A percentile compares a stretch with the other conserved stretches of the same genome.
phyloP scores from a whole-genome alignment of 306 rosid species.

The Lagenaria siceraria region DNA sequence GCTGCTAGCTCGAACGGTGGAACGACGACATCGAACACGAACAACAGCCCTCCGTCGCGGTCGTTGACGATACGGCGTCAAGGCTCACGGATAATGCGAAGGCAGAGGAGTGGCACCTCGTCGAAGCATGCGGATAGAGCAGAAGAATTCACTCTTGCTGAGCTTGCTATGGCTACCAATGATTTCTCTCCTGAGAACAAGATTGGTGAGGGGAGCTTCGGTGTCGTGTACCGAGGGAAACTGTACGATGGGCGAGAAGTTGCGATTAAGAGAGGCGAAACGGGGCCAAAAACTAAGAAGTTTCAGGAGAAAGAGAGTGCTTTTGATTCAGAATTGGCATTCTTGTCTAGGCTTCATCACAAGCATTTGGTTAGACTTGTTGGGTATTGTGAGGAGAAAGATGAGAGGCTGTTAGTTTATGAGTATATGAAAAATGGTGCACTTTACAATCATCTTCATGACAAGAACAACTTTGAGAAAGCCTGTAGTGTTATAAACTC shows the following conservation, averaged over 20 bases:
- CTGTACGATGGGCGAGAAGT: constrained; percentile 64
- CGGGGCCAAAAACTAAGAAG: constrained; percentile 31
- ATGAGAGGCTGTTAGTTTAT: constrained; percentile 74
- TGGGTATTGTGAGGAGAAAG: constrained; percentile 76
- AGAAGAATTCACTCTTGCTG: constrained; percentile 59
- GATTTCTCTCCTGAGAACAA: constrained; percentile 50
- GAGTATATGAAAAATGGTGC: constrained; percentile 93
- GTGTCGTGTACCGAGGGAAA: constrained; percentile 70
- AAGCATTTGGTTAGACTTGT: constrained; percentile 82
- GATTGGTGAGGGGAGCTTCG: constrained; percentile 87
- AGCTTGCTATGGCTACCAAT: constrained; percentile 59
- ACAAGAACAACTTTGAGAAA: constrained; percentile 51
- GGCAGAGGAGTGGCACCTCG: constrained; percentile 91
- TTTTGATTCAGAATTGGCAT: constrained; percentile 76
- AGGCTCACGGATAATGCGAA: constrained; percentile 66
- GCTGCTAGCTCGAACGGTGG: constrained; percentile 43
- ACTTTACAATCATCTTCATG: constrained; percentile 59
- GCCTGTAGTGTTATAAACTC: constrained; percentile 41
- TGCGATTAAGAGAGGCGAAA: constrained; percentile 74
- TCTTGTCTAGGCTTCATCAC: constrained; percentile 82
- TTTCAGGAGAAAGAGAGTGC: constrained; percentile 85
- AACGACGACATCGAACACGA: constrained; percentile 14
- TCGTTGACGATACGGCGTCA: constrained; percentile 53
- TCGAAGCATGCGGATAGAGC: constrained; percentile 71
- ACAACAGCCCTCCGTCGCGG: constrained; percentile 43